phyloP scores from a whole-genome alignment of 2,329 filamentous ascomycete genomes.

The Apiospora rasikravindrae region DNA sequence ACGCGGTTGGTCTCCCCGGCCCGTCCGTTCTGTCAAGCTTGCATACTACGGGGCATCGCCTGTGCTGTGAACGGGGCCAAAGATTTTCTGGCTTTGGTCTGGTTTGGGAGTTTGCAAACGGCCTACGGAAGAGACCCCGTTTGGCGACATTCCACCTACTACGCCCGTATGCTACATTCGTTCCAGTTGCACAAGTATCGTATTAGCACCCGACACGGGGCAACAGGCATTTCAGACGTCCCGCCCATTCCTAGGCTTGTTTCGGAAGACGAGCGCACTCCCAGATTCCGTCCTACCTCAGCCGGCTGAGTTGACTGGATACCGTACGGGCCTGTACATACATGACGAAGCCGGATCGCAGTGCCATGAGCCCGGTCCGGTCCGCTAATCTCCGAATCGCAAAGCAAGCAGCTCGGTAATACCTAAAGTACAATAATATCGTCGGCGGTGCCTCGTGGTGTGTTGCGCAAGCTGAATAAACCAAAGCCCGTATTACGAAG shows the following conservation, averaged over 20 bases:
- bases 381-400: constrained; percentile 12
- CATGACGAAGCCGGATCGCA: constrained; percentile 2
- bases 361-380: not conserved
- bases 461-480: not conserved
- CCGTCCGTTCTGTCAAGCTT: not conserved
- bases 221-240: not conserved
- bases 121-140: not conserved
- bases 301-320: constrained; percentile 1
- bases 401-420: not conserved
- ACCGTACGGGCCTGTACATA: not conserved
- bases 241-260: constrained; percentile 2
- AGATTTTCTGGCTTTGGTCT: not conserved
- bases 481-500: not conserved
- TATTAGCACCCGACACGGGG: not conserved
- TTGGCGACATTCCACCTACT: not conserved
- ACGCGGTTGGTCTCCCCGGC: not conserved
- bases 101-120: constrained; percentile 1
- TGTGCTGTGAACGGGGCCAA: not conserved
- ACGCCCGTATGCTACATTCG: not conserved
- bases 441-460: not conserved
- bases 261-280: constrained; percentile 4
- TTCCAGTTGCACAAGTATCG: constrained; percentile 5
- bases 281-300: constrained; percentile 5
- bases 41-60: not conserved
- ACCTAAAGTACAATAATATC: not conserved